Evolutionary conservation across 805 yeast genomes (phyloP).

Genomic region (Candida palmyrensis): DNA sequence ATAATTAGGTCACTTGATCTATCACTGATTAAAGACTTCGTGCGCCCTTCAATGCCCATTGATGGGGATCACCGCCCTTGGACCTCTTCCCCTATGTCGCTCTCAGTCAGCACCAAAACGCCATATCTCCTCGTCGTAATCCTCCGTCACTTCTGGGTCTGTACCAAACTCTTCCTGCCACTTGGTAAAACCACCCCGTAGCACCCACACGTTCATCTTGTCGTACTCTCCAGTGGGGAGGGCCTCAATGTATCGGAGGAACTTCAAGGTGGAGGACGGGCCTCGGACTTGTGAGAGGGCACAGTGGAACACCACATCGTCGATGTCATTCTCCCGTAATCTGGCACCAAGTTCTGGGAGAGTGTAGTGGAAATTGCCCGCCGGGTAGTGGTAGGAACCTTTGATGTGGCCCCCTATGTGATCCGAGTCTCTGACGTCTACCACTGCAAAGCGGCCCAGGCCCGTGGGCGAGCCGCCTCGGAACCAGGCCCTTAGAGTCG

Average conservation of each 20-base stretch:
- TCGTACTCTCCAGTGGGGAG: constrained; percentile 21
- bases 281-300: constrained; percentile 90
- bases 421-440: constrained; percentile 87
- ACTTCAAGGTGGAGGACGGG: constrained; percentile 73
- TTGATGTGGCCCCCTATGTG: constrained; percentile 71
- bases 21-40: no score
- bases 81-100: no score
- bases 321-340: constrained; percentile 24
- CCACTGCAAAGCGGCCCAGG: constrained; percentile 43
- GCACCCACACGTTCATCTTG: constrained; percentile 55
- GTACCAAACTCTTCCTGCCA: constrained; percentile 80
- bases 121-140: constrained; percentile 33
- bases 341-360: constrained; percentile 33
- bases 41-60: no score
- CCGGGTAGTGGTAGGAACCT: constrained; percentile 53
- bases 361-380: constrained; percentile 36
- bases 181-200: constrained; percentile 77
- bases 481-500: constrained; percentile 45
- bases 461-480: constrained; percentile 31
- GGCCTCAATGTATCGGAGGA: constrained; percentile 42
- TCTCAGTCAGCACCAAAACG: constrained; percentile 14
- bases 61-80: no score
- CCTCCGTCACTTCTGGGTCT: constrained; percentile 58
- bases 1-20: no score
- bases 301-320: constrained; percentile 81